These are phyloP conservation scores for Collybia sordida DNA, from an alignment of 768 basidiomycete species.

Conservation along the genomic window DNA sequence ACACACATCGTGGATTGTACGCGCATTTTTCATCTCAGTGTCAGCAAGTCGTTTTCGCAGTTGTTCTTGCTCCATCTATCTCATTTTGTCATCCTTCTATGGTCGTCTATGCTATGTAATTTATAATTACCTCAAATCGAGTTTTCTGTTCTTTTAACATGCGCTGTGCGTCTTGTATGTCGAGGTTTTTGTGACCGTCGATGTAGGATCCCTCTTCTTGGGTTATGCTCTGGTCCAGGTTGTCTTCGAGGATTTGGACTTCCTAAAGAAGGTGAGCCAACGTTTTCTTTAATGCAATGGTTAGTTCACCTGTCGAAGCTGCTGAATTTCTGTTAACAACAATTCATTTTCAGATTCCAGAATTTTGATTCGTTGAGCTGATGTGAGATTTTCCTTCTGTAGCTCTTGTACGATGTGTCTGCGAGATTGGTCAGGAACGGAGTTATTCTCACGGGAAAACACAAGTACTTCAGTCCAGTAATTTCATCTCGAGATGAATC, in stretches of 20 bases:
- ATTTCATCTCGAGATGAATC: slow-evolving; percentile 68
- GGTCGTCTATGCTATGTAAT: neutral
- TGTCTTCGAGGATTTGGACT: slow-evolving; percentile 74
- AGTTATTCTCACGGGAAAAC: slow-evolving; percentile 9
- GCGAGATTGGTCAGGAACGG: neutral
- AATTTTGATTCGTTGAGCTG: slow-evolving; percentile 65
- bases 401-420: slow-evolving; percentile 89
- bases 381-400: slow-evolving; percentile 72
- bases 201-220: slow-evolving; percentile 43
- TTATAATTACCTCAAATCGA: slow-evolving; percentile 48
- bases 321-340: slow-evolving; percentile 63
- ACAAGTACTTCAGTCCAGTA: slow-evolving; percentile 71
- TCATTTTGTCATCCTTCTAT: neutral
- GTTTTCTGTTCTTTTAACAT: slow-evolving; percentile 47
- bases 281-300: neutral
- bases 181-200: slow-evolving; percentile 6
- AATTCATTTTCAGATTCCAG: slow-evolving; percentile 76
- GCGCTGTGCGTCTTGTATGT: slow-evolving; percentile 38
- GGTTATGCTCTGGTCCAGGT: slow-evolving; percentile 60
- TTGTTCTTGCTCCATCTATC: slow-evolving; percentile 66
- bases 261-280: slow-evolving; percentile 45
- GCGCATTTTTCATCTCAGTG: slow-evolving; percentile 72
- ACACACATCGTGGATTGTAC: slow-evolving; percentile 66
- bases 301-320: slow-evolving; percentile 64
- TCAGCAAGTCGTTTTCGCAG: slow-evolving; percentile 69